These are phyloP conservation scores for Kodamaea hsintzibuensis DNA, from an alignment of 805 yeast genomes.

Conservation along the genomic window DNA sequence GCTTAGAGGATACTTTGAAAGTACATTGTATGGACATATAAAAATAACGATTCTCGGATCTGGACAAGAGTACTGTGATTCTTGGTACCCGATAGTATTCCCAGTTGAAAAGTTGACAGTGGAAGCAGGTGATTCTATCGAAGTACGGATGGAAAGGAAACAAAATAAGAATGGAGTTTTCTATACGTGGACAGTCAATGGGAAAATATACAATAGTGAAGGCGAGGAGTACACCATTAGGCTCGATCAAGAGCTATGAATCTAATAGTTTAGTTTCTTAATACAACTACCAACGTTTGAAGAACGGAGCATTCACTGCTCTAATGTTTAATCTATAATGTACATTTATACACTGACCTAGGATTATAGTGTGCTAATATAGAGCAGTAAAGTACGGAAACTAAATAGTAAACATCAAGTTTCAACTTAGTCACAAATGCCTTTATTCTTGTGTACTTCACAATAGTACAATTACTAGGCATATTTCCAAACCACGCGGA, in stretches of 20 bases:
- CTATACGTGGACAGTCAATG: slow-evolving; percentile 29
- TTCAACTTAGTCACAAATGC: no score
- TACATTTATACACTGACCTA: no score
- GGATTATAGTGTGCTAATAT: no score
- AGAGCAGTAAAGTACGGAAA: no score
- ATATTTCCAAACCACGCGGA: no score
- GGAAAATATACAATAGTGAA: slow-evolving; percentile 18
- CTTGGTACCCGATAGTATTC: slow-evolving; percentile 42
- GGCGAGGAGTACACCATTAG: slow-evolving; percentile 13
- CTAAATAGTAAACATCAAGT: no score
- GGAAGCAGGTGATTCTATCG: slow-evolving; percentile 11
- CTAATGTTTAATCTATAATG: no score
- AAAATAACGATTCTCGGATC: slow-evolving; percentile 44
- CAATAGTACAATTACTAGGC: no score
- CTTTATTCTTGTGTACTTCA: no score
- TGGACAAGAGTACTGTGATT: slow-evolving; percentile 24
- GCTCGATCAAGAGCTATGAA: not conserved
- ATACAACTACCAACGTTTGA: no score
- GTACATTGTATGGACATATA: slow-evolving; percentile 63
- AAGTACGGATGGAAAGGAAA: slow-evolving; percentile 15
- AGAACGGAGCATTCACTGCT: no score
- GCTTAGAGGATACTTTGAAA: slow-evolving; percentile 71
- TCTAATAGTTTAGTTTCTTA: no score
- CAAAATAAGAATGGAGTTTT: slow-evolving; percentile 14
- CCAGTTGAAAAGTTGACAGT: slow-evolving; percentile 23